These are phyloP conservation scores for Termitomyces sp. DNA, from an alignment of 768 basidiomycete genomes.

Conservation along the genomic window DNA sequence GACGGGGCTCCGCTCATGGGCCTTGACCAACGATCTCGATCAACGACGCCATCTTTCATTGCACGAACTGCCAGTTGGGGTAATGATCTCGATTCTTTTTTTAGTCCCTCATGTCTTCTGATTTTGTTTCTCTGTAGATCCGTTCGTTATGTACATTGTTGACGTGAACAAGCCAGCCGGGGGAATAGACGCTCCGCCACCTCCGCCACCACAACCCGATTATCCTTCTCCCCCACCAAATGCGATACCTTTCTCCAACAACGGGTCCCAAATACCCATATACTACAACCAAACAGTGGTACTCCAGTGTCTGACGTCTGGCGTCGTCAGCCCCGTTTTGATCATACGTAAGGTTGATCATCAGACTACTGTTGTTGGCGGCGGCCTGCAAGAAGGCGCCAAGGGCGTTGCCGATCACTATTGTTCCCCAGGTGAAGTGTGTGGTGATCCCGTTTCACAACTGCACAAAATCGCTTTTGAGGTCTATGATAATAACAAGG, in stretches of 20 bases:
- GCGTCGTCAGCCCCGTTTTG: slow-evolving; percentile 87
- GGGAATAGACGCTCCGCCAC: slow-evolving; percentile 71
- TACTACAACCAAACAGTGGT: slow-evolving; percentile 98
- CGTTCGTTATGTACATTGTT: slow-evolving; percentile 96
- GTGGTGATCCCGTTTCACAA: slow-evolving; percentile 92
- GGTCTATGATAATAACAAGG: slow-evolving; percentile 70
- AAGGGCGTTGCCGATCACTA: slow-evolving; percentile 82
- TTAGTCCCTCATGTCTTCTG: slow-evolving; percentile 4
- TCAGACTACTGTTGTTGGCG: slow-evolving; percentile 85
- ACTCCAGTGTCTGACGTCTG: slow-evolving; percentile 89
- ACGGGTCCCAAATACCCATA: slow-evolving; percentile 81
- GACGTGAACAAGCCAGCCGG: slow-evolving; percentile 83
- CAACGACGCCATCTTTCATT: slow-evolving; percentile 81
- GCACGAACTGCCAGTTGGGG: slow-evolving; percentile 89
- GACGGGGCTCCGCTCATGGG: slow-evolving; percentile 87
- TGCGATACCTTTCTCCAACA: slow-evolving; percentile 80
- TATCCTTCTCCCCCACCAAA: slow-evolving; percentile 92
- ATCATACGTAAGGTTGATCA: slow-evolving; percentile 94
- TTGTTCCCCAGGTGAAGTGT: slow-evolving; percentile 79
- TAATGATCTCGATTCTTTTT: slow-evolving; percentile 27
- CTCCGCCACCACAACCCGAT: slow-evolving; percentile 79
- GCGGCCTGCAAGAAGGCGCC: slow-evolving; percentile 82
- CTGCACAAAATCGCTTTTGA: slow-evolving; percentile 95
- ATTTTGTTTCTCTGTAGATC: slow-evolving; percentile 42
- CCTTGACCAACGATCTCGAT: slow-evolving; percentile 62